These are phyloP conservation scores for Aspergillus ochraceus DNA, from an alignment of 2,329 filamentous ascomycete species.

Conservation along the genomic window DNA sequence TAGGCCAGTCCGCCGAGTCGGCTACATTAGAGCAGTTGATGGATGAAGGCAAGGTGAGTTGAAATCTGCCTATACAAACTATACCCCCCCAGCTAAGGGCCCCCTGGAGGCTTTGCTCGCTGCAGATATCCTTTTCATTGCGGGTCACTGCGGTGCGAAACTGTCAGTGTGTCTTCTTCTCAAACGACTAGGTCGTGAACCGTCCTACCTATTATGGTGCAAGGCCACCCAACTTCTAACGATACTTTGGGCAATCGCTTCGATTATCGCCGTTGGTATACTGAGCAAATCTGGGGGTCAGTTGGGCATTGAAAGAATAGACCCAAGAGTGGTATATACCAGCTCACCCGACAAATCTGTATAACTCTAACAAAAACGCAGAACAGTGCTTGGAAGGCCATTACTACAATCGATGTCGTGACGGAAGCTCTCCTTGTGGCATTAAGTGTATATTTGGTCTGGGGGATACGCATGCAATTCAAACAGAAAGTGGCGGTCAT, in stretches of 20 bases:
- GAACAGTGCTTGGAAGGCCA: slow-evolving; percentile 36
- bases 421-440: slow-evolving; percentile 20
- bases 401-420: slow-evolving; percentile 41
- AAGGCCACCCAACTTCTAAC: slow-evolving; percentile 13
- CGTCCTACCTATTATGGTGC: slow-evolving; percentile 17
- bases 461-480: slow-evolving; percentile 23
- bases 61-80: background rate
- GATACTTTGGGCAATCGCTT: slow-evolving; percentile 20
- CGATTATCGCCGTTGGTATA: slow-evolving; percentile 17
- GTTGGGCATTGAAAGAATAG: background rate
- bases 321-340: slow-evolving; percentile 6
- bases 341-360: background rate
- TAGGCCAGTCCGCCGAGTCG: slow-evolving; percentile 15
- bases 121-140: slow-evolving; percentile 26
- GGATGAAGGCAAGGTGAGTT: background rate
- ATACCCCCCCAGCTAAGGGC: too few relatives aligned
- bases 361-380: slow-evolving; percentile 1
- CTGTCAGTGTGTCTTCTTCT: slow-evolving; percentile 29
- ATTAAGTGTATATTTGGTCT: slow-evolving; percentile 25
- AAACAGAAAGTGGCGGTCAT: slow-evolving; percentile 17
- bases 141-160: slow-evolving; percentile 28
- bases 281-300: background rate
- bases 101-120: slow-evolving; percentile 6
- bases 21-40: too few relatives aligned
- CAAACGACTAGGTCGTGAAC: slow-evolving; percentile 24